These are phyloP conservation scores for Fraxinus angustifolia DNA, from an alignment of 305 asterid genomes.

Conservation along the genomic window DNA sequence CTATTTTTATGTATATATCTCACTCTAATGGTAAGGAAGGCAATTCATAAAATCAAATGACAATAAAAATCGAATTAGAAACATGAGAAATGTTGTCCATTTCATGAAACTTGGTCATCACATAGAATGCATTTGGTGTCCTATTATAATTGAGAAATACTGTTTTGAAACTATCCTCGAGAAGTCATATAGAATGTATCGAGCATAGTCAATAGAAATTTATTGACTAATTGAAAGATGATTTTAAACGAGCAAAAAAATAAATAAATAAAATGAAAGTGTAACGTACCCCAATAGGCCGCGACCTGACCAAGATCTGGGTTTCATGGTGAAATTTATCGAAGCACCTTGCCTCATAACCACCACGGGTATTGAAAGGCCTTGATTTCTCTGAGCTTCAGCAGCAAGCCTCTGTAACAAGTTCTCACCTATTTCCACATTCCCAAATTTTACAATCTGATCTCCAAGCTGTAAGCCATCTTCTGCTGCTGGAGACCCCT, in stretches of 20 bases:
- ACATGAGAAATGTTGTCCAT: not conserved
- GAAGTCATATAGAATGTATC: not conserved
- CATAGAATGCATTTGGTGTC: not conserved
- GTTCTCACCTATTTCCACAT: slow-evolving; percentile 68
- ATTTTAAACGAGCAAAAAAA: not conserved
- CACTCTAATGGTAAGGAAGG: not conserved
- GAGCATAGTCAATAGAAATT: not conserved
- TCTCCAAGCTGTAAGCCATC: slow-evolving; percentile 95
- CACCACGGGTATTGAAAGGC: slow-evolving; percentile 50
- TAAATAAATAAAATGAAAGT: not conserved
- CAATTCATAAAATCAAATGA: not conserved
- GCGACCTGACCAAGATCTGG: slow-evolving; percentile 88
- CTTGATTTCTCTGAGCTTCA: slow-evolving; percentile 71
- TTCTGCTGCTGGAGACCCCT: slow-evolving; percentile 91
- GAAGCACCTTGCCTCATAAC: slow-evolving; percentile 72
- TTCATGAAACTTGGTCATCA: not conserved
- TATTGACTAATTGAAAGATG: not conserved
- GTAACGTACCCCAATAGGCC: slow-evolving; percentile 75
- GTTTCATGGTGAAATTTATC: slow-evolving; percentile 58
- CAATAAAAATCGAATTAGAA: not conserved
- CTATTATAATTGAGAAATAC: not conserved
- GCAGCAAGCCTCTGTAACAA: slow-evolving; percentile 66
- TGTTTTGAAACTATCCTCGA: not conserved
- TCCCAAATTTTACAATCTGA: slow-evolving; percentile 83
- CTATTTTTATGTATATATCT: not conserved